A percentile compares a stretch with the other conserved stretches of the same genome.
Evolutionary conservation across 225 moss, liverwort and hornwort genomes (phyloP).

Genomic region (Pleurozium schreberi): DNA sequence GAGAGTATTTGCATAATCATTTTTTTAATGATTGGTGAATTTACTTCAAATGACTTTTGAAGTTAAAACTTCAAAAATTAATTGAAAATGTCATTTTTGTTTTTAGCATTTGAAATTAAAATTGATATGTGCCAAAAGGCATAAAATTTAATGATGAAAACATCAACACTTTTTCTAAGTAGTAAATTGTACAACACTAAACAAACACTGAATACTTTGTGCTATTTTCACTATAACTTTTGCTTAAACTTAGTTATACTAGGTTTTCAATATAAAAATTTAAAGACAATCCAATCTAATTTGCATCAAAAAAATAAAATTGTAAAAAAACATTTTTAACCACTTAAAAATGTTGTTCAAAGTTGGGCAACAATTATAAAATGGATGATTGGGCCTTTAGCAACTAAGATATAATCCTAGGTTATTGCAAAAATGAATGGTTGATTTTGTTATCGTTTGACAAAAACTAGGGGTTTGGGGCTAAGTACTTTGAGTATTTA

Average conservation of each 20-base stretch:
- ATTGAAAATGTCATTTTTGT: background rate
- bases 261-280: too few relatives aligned
- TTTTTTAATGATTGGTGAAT: background rate
- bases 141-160: background rate
- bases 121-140: background rate
- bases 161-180: background rate
- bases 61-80: background rate
- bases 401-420: too few relatives aligned
- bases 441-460: too few relatives aligned
- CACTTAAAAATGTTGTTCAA: background rate
- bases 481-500: too few relatives aligned
- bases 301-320: background rate
- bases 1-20: background rate
- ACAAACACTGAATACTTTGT: background rate
- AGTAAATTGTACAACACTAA: background rate
- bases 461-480: too few relatives aligned
- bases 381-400: background rate
- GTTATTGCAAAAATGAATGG: too few relatives aligned
- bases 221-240: background rate
- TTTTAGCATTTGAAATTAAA: background rate
- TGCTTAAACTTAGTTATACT: background rate
- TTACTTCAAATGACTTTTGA: background rate
- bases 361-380: background rate
- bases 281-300: background rate
- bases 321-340: background rate